phyloP scores from a whole-genome alignment of 2,329 filamentous ascomycete genomes.

The Trichoderma endophyticum region DNA sequence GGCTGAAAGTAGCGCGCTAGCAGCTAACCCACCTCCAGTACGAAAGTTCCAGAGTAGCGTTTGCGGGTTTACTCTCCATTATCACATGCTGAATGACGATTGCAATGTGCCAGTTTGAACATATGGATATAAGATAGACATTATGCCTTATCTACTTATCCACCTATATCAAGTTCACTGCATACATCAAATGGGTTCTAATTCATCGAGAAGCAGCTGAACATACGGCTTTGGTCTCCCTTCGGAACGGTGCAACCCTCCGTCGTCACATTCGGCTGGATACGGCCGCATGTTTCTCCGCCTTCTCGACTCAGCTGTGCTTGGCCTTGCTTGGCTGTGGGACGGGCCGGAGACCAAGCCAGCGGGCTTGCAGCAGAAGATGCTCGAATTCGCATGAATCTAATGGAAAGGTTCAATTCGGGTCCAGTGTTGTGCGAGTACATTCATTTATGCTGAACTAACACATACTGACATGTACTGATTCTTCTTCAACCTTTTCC shows the following conservation, averaged over 20 bases:
- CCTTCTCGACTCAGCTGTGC: background rate
- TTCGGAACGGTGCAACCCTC: background rate
- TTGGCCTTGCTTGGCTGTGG: background rate
- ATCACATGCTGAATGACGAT: background rate
- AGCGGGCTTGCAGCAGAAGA: background rate
- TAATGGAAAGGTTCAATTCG: background rate
- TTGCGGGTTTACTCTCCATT: background rate
- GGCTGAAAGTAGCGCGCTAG: background rate
- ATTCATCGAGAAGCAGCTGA: background rate
- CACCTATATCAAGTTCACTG: background rate
- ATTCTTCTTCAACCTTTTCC: background rate
- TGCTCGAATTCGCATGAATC: background rate
- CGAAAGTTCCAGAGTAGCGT: background rate
- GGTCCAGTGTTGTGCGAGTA: background rate
- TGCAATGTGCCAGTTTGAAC: too few species aligned
- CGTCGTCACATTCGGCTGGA: background rate
- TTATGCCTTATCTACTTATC: background rate
- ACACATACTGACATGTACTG: background rate
- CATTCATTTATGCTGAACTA: background rate
- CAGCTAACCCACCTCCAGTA: background rate
- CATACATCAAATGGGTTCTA: too few species aligned
- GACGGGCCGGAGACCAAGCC: background rate
- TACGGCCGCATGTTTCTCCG: conserved; percentile 6
- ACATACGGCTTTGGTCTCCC: background rate
- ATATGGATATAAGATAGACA: too few species aligned